phyloP scores from a whole-genome alignment of 2,329 filamentous ascomycete species.

The Hypoxylon sp. region DNA sequence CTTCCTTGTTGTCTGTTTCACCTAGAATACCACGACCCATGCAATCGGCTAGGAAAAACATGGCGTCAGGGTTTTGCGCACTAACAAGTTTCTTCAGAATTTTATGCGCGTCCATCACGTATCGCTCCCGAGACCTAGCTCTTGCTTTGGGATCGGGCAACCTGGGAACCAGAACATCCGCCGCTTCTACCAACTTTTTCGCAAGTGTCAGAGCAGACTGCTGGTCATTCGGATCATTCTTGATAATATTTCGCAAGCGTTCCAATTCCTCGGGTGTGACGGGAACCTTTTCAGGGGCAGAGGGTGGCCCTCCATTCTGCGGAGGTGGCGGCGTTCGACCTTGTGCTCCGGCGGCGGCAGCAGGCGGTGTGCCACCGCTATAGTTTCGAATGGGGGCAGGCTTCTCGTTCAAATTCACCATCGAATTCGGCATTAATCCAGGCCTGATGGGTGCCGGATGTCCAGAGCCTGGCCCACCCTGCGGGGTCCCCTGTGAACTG shows the following conservation, averaged over 20 bases:
- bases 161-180: conserved; percentile 76
- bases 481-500: conserved; percentile 49
- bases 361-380: conserved; percentile 61
- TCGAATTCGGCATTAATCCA: conserved; percentile 70
- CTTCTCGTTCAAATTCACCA: conserved; percentile 67
- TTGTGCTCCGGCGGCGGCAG: conserved; percentile 49
- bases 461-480: conserved; percentile 56
- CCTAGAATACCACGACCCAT: conserved; percentile 86
- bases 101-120: conserved; percentile 87
- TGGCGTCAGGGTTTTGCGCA: conserved; percentile 81
- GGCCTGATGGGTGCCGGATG: conserved; percentile 74
- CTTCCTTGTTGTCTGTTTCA: conserved; percentile 88
- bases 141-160: conserved; percentile 78
- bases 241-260: conserved; percentile 75
- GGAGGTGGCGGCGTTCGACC: conserved; percentile 55
- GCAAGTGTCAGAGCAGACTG: conserved; percentile 78
- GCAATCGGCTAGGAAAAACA: conserved; percentile 94
- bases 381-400: conserved; percentile 71
- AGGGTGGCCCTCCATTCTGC: conserved; percentile 49
- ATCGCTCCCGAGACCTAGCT: conserved; percentile 83
- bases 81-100: conserved; percentile 88
- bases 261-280: conserved; percentile 86
- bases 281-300: conserved; percentile 58
- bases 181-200: conserved; percentile 87
- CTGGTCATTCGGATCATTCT: conserved; percentile 78